A percentile compares a stretch with the other conserved stretches of the same genome.
Evolutionary conservation across 306 rosid genomes (phyloP).

Genomic region (Phaseolus lunatus): DNA sequence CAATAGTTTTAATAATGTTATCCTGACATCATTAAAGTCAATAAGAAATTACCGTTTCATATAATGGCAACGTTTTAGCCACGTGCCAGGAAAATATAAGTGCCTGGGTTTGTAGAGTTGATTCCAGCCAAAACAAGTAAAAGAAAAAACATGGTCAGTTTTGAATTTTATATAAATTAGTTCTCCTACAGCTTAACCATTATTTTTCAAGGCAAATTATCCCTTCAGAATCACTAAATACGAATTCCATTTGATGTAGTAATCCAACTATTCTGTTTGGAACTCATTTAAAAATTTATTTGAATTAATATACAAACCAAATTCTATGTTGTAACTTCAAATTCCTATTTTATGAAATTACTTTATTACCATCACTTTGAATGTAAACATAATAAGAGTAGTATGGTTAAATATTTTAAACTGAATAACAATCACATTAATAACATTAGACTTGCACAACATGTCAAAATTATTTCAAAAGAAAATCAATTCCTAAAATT

Average conservation of each 20-base stretch:
- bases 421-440: not conserved
- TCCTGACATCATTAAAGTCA: not conserved
- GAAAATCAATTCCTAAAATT: not conserved
- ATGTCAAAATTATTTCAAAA: constrained; percentile 11
- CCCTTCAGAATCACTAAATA: too few relatives aligned
- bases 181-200: too few relatives aligned
- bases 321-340: not conserved
- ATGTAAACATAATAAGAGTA: not conserved
- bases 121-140: not conserved
- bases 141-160: constrained; percentile 35
- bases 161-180: constrained; percentile 17
- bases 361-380: not conserved
- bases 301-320: not conserved
- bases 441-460: not conserved
- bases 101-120: constrained; percentile 56
- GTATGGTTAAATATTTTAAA: not conserved
- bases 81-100: constrained; percentile 80
- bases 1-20: too few relatives aligned
- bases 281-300: not conserved
- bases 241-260: too few relatives aligned
- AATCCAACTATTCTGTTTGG: too few relatives aligned
- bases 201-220: too few relatives aligned
- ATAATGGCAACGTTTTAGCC: constrained; percentile 88
- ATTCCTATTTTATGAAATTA: too few relatives aligned
- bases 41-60: constrained; percentile 73